phyloP scores from a whole-genome alignment of 2,329 filamentous ascomycete species.

The Fonsecaea multimorphosa region DNA sequence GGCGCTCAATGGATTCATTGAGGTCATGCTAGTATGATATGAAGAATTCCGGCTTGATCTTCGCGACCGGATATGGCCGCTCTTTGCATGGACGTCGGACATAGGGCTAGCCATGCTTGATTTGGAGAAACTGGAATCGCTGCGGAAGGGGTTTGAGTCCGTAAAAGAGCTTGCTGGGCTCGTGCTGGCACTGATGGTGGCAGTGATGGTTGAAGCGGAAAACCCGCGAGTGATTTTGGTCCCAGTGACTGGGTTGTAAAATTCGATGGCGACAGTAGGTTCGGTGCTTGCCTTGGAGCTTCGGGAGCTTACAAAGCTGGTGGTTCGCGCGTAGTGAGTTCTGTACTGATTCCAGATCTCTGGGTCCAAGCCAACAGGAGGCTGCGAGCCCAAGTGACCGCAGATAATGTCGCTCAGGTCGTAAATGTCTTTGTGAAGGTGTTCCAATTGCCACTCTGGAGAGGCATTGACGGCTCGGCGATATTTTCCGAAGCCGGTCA shows the following conservation, averaged over 20 bases:
- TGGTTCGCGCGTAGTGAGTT: slow-evolving; percentile 22
- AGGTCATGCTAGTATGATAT: slow-evolving; percentile 24
- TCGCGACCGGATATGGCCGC: too few relatives aligned
- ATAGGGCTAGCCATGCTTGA: slow-evolving; percentile 20
- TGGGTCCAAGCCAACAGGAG: slow-evolving; percentile 30
- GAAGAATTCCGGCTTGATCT: slow-evolving; percentile 19
- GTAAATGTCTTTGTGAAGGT: slow-evolving; percentile 28
- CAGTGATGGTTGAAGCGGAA: slow-evolving; percentile 28
- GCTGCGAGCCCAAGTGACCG: slow-evolving; percentile 28
- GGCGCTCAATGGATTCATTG: slow-evolving; percentile 27
- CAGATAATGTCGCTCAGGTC: slow-evolving; percentile 28
- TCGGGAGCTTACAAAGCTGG: slow-evolving; percentile 28
- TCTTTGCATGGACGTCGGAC: slow-evolving; percentile 20
- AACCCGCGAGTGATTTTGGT: slow-evolving; percentile 35
- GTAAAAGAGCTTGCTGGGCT: slow-evolving; percentile 36
- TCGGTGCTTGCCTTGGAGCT: slow-evolving; percentile 22
- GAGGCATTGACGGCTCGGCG: slow-evolving; percentile 34
- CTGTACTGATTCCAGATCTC: slow-evolving; percentile 32
- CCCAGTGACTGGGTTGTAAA: slow-evolving; percentile 36
- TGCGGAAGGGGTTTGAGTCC: slow-evolving; percentile 13
- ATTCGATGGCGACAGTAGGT: slow-evolving; percentile 7
- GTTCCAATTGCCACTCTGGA: slow-evolving; percentile 34
- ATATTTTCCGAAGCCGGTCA: slow-evolving; percentile 38
- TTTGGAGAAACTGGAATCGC: slow-evolving; percentile 28
- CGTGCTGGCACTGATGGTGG: too few relatives aligned